Evolutionary conservation across 2,329 filamentous ascomycete genomes (phyloP), one percentile per base, ranked within the genome.

Genomic region (Acarospora socialis): DNA sequence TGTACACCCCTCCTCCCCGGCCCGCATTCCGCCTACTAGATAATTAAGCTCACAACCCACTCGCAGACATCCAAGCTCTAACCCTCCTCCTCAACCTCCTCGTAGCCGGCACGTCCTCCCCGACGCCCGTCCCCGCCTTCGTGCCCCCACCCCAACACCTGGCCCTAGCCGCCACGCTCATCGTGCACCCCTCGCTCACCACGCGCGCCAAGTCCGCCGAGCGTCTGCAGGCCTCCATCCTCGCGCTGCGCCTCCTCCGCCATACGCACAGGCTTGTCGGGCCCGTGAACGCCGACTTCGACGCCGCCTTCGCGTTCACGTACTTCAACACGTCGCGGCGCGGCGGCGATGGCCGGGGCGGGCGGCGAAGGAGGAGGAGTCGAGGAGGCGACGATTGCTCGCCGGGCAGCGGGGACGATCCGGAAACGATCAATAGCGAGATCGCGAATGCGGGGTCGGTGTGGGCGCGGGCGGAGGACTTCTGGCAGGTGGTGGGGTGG

Each of bases 401-500:
- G 7, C 28, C 43, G 2, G 54, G 56, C 7, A 52, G 60, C 7
- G 58, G 61, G 5, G 54, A 59, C 7, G 65, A 70, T 3, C 60
- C 61, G 1, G 67, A 68, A 27, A 56, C 59, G 7, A 56, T 84
- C 21, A 60, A 63, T 24, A 65, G 70, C 5, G 62, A 65, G 7
- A 62, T 83, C 35, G 75, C 77, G 2, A 68, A 70, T 30, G 60
- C 67, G 9, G 65, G 73, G 25, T 77, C 78, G 18, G 41, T 94
- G 2, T 93, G 81, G 72, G 60, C 59, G 10, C 68, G 71, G n/a
- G 81, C 78, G 1, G 74, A 81, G 38, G 82, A 92, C 49, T 92
- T 95, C 46, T 98, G 90, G 83, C 70, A 75, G 24, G 70, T 81
- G 0, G 68, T 90, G 0, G 90, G 87, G 3, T 95, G 90, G 90